These are phyloP conservation scores for Ascomycota sp. DNA, from an alignment of 2,329 filamentous ascomycete genomes.

Conservation along the genomic window DNA sequence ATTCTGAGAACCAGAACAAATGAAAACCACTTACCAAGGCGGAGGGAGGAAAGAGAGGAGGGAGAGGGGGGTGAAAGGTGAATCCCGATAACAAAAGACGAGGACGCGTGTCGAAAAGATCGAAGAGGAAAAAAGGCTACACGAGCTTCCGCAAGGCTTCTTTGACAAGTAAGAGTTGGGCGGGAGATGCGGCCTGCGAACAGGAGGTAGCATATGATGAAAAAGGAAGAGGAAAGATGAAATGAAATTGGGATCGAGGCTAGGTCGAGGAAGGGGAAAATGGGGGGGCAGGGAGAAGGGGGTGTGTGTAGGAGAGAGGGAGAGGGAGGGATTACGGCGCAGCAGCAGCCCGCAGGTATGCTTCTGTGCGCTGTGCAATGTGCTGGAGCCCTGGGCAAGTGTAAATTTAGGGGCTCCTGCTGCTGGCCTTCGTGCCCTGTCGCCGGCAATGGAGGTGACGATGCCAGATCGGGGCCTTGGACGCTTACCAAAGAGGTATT, in stretches of 20 bases:
- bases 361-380: background rate
- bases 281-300: constrained; percentile 8
- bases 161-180: constrained; percentile 3
- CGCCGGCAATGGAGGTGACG: too few species aligned
- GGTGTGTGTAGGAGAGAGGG: constrained; percentile 2
- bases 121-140: constrained; percentile 8
- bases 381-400: background rate
- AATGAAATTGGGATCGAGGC: constrained; percentile 6
- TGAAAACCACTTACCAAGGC: constrained; percentile 1
- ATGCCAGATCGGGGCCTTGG: too few species aligned
- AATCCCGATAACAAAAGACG: constrained; percentile 3
- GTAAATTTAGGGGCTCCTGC: too few species aligned
- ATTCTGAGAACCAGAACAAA: background rate
- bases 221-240: constrained; percentile 4
- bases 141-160: constrained; percentile 6
- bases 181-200: constrained; percentile 4
- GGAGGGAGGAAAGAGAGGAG: constrained; percentile 1
- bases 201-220: constrained; percentile 19
- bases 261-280: constrained; percentile 7
- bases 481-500: too few species aligned
- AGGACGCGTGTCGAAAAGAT: constrained; percentile 15
- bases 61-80: constrained; percentile 6
- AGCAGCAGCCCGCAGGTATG: too few species aligned
- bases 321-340: constrained; percentile 2
- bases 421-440: too few species aligned